Conservation (phyloP, 2,329 filamentous ascomycete genomes). For the Aspergillus costaricaensis region DNA sequence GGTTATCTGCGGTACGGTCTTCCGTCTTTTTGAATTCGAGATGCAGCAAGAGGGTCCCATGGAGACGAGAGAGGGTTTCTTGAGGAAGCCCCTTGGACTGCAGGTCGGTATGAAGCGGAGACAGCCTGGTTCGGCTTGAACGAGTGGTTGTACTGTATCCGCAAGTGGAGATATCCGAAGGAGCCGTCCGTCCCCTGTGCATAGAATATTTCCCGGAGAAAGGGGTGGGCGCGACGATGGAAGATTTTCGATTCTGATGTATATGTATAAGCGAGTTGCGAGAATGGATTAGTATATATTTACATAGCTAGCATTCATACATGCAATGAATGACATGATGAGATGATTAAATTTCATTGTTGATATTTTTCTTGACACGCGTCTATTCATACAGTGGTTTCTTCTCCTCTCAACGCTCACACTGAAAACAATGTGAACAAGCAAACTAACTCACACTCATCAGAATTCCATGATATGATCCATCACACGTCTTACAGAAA, state of each 20-base stretch:
- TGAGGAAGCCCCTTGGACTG: slow-evolving; percentile 74
- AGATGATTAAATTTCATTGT: neutral
- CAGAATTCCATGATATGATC: no score
- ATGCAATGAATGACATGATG: neutral
- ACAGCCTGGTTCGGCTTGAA: neutral
- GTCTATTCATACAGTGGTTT: no score
- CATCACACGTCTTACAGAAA: no score
- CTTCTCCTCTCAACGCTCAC: no score
- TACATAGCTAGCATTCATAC: neutral
- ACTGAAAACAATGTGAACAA: no score
- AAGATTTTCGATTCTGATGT: neutral
- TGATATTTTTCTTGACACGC: no score
- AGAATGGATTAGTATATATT: neutral
- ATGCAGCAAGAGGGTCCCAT: slow-evolving; percentile 62
- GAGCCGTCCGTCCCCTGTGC: no score
- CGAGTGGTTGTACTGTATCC: no score
- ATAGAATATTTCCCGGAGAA: neutral
- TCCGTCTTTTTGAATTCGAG: slow-evolving; percentile 63
- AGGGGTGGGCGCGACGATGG: neutral
- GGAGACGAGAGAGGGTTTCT: slow-evolving; percentile 77
- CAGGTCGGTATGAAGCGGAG: slow-evolving; percentile 60
- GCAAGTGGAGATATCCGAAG: no score
- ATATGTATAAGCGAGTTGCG: neutral
- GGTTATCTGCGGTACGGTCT: slow-evolving; percentile 70
- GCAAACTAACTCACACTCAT: no score